These are phyloP conservation scores for Claviceps sp. DNA, from an alignment of 2,329 filamentous ascomycete genomes.

Conservation along the genomic window DNA sequence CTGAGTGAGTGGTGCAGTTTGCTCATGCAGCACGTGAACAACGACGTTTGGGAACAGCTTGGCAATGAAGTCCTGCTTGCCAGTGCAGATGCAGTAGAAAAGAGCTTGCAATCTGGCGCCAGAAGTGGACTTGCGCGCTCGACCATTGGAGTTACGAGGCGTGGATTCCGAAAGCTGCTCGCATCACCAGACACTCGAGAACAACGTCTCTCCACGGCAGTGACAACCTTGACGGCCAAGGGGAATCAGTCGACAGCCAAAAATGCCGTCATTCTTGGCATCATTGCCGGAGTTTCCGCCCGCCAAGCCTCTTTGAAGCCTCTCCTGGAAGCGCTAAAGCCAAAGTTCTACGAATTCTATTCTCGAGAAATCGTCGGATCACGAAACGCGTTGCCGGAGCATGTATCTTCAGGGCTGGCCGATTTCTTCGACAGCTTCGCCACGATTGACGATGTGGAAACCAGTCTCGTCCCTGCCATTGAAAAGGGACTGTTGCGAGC, in stretches of 20 bases:
- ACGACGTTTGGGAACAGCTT: conserved; percentile 49
- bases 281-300: conserved; percentile 75
- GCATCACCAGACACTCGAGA: conserved; percentile 40
- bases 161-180: conserved; percentile 65
- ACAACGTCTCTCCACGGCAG: conserved; percentile 46
- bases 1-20: conserved; percentile 81
- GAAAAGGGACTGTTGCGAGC: conserved; percentile 83
- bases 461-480: conserved; percentile 63
- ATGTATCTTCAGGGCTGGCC: conserved; percentile 57
- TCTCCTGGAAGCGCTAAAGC: conserved; percentile 50
- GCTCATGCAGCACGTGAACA: conserved; percentile 57
- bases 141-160: conserved; percentile 63
- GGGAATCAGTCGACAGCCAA: conserved; percentile 47
- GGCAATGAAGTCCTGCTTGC: conserved; percentile 52
- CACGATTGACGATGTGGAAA: conserved; percentile 58
- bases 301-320: conserved; percentile 52
- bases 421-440: conserved; percentile 77
- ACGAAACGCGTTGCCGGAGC: conserved; percentile 52
- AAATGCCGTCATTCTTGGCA: conserved; percentile 67
- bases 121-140: conserved; percentile 56
- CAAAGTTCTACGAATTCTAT: conserved; percentile 70
- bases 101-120: conserved; percentile 53
- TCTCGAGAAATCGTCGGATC: conserved; percentile 75
- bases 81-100: conserved; percentile 63
- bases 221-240: conserved; percentile 58